A percentile compares a stretch with the other conserved stretches of the same genome.
phyloP scores from a whole-genome alignment of 208 protist genomes.

The Leptomonas pyrrhocoris region DNA sequence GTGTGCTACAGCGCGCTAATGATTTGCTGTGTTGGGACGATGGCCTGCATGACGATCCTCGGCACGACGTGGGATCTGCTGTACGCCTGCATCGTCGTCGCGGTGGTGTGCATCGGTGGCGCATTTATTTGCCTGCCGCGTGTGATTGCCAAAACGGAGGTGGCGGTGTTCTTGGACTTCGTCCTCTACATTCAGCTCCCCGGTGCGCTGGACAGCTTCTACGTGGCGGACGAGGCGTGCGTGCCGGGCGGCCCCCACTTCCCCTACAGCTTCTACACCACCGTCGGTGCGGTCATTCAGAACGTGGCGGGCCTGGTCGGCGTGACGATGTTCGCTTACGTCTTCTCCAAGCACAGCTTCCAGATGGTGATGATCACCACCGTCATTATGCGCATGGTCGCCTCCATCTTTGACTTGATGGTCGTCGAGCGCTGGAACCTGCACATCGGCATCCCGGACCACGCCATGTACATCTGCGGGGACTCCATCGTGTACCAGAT shows the following conservation, averaged over 20 bases:
- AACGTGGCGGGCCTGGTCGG: conserved; percentile 42
- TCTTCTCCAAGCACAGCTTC: conserved; percentile 55
- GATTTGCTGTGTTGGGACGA: conserved; percentile 30
- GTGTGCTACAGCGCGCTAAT: conserved; percentile 36
- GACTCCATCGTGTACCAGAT: conserved; percentile 62
- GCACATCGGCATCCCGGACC: too few relatives aligned
- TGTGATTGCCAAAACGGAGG: conserved; percentile 40
- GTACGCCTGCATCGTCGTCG: conserved; percentile 30
- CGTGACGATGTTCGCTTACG: conserved; percentile 52
- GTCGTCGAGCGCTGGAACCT: conserved; percentile 70
- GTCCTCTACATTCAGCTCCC: conserved; percentile 57
- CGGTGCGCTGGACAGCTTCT: conserved; percentile 59
- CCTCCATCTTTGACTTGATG: conserved; percentile 60
- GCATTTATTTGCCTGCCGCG: conserved; percentile 37
- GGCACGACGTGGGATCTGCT: conserved; percentile 35
- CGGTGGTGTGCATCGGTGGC: conserved; percentile 20
- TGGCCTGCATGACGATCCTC: conserved; percentile 38
- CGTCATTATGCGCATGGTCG: conserved; percentile 36
- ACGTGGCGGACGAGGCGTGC: conserved; percentile 47
- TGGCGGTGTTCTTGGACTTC: conserved; percentile 32
- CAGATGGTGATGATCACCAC: conserved; percentile 44
- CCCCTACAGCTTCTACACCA: conserved; percentile 68
- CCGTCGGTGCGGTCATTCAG: conserved; percentile 46
- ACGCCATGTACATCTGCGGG: too few relatives aligned
- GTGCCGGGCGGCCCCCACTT: conserved; percentile 57